Base-by-base conservation (phyloP, 2,329 filamentous ascomycete species). In the Alternaria viburni region DNA sequence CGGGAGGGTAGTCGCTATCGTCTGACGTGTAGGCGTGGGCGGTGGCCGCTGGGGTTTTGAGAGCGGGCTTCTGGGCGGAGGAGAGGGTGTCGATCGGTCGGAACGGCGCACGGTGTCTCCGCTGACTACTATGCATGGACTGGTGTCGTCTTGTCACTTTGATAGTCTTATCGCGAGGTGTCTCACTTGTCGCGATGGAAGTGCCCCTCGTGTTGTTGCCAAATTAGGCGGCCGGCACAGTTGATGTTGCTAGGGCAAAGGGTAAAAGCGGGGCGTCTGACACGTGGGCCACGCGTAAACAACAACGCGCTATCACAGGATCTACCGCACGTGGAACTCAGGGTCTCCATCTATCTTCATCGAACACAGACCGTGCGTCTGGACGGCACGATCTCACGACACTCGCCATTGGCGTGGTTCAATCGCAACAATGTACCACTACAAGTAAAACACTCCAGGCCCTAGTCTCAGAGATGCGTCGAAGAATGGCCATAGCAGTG, bases 81-180 rank as follows among this genome's bases (percentile, higher is more conserved):
- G 74, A 69, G 7, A 80, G 67, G 5, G 74, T 80, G 60, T 80
- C 69, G 47, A 78, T 59, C 8, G 76, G 78, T 49, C 73, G 74
- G 46, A 76, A 78, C 17, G 74, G 71, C 36, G 74, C 73, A 57
- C 74, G 71, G 57, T 77, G 64, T 59, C 76, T 79, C 23, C 63
- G 68, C 13, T 72, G 70, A 44, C 70, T 72, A 46, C 21, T 69
- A 32, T 56, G 43, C 75, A 78, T 79, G 28, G 45, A 54, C 63
- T 45, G 30, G n/a, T 47, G 19, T 17, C 43, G 57, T 30, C 52
- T 44, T 23, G 47, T 54, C n/a, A 6, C 28, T 51, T 7, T 4
- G 26, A 11, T 10, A 25, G 30, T 25, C 25, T 44, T 58, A 25
- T 17, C 12, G 26, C 3, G 4, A 13, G n/a, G 17, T 17, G 44